These are phyloP conservation scores for Russula earlei DNA, from an alignment of 768 basidiomycete species.

Conservation along the genomic window DNA sequence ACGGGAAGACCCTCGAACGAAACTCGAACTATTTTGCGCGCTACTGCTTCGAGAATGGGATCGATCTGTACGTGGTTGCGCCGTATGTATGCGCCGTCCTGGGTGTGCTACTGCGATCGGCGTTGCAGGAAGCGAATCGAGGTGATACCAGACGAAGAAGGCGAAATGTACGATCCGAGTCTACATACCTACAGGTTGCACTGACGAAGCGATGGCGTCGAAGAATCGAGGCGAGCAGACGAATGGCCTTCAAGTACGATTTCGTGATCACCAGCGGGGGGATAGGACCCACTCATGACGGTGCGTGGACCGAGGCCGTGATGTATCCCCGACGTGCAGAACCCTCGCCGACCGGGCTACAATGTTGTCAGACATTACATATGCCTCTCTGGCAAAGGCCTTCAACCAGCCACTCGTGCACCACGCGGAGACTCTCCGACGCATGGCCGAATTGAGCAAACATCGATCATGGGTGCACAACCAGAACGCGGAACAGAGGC, in stretches of 20 bases:
- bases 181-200: not conserved
- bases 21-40: constrained; percentile 84
- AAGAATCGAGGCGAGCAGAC: constrained; percentile 76
- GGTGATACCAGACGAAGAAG: constrained; percentile 84
- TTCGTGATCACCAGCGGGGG: constrained; percentile 88
- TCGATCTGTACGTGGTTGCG: constrained; percentile 48
- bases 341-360: not conserved
- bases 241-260: constrained; percentile 77
- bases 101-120: constrained; percentile 18
- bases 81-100: constrained; percentile 17
- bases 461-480: constrained; percentile 45
- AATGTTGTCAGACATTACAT: constrained; percentile 65
- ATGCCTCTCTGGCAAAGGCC: constrained; percentile 76
- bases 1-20: constrained; percentile 79
- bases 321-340: not conserved
- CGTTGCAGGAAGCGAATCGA: constrained; percentile 69
- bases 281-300: constrained; percentile 87
- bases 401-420: constrained; percentile 65
- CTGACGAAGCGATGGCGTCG: not conserved
- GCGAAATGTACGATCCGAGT: constrained; percentile 62
- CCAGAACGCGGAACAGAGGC: constrained; percentile 65
- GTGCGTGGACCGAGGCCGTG: constrained; percentile 29
- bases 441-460: constrained; percentile 57
- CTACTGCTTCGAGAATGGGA: constrained; percentile 81
- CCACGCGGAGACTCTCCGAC: constrained; percentile 65